Base-by-base conservation (phyloP, 495 filamentous ascomycete genomes). In the Thermothielavioides terrestris region DNA sequence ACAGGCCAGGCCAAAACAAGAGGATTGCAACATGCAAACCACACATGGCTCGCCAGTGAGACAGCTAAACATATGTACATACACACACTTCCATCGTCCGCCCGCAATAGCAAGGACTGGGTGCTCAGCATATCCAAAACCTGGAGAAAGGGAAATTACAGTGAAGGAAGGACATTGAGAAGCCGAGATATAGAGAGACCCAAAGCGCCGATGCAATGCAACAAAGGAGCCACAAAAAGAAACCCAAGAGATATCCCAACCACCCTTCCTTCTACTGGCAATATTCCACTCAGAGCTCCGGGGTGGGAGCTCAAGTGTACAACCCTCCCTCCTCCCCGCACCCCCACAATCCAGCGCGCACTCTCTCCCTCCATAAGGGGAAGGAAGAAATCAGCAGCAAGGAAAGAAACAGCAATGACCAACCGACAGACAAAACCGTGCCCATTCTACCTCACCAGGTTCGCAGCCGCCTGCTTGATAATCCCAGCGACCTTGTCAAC, bases 401-500 rank as follows among this genome's bases (percentile, higher is more conserved):
- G 37, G 6, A 23, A 10, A 23, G 37, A 35, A 9, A 40, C 20
- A 44, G 12, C 14, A 10, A 15, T 28, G 37, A 2, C 6, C 18
- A 23, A n/a, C 35, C n/a, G n/a, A n/a, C n/a, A n/a, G n/a, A n/a
- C n/a, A n/a, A n/a, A n/a, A n/a, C n/a, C n/a, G 34, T 35, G 22
- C 14, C 12, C 6, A 42, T 17, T 34, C 50, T 23, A 48, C 17
- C 42, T 22, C 4, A 49, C 42, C 26, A 67, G 17, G 17, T 54
- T 56, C 0, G n/a, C 38, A 1, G 79, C 82, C 15, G 92, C 92
- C 37, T 68, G 59, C 41, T 68, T 72, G 46, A 96, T 72, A 43
- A 84, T 82, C 11, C 64, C 66, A 9, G 91, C 85, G 8, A 86
- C 80, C 57, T 82, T 86, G 54, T 84, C 68, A 15, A 95, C 73